phyloP scores from a whole-genome alignment of 495 filamentous ascomycete species.

The Neurospora discreta region DNA sequence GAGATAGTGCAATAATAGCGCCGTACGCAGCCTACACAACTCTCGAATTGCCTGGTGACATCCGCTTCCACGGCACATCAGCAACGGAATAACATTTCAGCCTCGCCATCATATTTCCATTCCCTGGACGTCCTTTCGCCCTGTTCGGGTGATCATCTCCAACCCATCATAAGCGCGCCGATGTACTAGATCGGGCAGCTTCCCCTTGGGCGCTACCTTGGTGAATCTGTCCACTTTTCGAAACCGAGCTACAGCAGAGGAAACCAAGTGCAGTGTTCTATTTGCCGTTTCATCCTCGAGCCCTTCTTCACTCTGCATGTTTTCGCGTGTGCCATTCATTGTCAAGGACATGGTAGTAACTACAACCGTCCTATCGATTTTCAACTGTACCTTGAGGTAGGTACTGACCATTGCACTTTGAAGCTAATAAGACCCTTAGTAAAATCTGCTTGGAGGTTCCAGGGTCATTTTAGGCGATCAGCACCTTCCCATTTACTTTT shows the following conservation, averaged over 20 bases:
- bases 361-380: not conserved
- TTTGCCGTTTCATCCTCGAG: not conserved
- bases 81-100: not conserved
- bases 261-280: not conserved
- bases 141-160: not conserved
- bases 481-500: not conserved
- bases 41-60: not conserved
- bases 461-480: not conserved
- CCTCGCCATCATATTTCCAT: not conserved
- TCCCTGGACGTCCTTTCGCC: not conserved
- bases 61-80: not conserved
- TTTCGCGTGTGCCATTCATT: too few relatives aligned
- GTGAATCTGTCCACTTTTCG: not conserved
- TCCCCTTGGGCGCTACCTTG: not conserved
- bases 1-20: not conserved
- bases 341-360: not conserved
- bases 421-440: not conserved
- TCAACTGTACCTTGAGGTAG: not conserved
- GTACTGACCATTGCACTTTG: not conserved
- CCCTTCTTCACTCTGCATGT: not conserved
- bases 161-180: not conserved
- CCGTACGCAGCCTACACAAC: not conserved
- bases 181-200: not conserved
- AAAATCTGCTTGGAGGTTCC: not conserved
- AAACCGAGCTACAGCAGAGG: not conserved